Percentiles rank a stretch among this genome's conserved stretches.
phyloP scores from a whole-genome alignment of 2,329 filamentous ascomycete genomes.

The Microsporum canis region DNA sequence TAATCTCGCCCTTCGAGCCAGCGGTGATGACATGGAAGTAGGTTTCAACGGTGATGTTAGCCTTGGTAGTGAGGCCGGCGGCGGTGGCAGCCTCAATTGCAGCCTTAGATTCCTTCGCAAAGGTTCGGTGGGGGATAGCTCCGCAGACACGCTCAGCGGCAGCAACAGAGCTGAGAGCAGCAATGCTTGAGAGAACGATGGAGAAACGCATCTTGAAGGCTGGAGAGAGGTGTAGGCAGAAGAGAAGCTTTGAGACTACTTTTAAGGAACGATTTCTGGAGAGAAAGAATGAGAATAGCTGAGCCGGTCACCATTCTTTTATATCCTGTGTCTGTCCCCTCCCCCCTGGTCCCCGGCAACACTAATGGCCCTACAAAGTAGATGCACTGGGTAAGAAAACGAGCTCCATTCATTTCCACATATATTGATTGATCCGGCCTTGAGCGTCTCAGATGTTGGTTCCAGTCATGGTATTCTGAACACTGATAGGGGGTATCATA shows the following conservation, averaged over 20 bases:
- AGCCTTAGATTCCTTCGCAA: background rate
- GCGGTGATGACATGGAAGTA: slow-evolving; percentile 38
- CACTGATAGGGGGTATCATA: background rate
- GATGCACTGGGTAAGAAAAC: background rate
- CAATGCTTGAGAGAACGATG: slow-evolving; percentile 3
- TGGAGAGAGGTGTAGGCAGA: background rate
- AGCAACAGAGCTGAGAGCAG: slow-evolving; percentile 7
- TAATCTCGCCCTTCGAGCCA: slow-evolving; percentile 26
- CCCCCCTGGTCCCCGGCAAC: background rate
- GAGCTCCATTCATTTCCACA: background rate
- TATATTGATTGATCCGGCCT: background rate
- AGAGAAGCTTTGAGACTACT: background rate
- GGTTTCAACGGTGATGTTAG: slow-evolving; percentile 27
- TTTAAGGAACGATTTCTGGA: background rate
- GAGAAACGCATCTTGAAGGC: slow-evolving; percentile 8
- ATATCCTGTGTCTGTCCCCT: background rate
- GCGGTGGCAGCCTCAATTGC: background rate
- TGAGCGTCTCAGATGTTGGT: background rate
- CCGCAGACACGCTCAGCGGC: background rate
- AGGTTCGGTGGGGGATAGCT: slow-evolving; percentile 3
- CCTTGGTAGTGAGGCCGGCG: background rate
- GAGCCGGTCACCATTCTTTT: background rate
- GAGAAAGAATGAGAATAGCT: background rate
- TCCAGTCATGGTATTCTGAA: background rate
- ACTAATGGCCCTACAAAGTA: background rate